Conservation (phyloP, 2,329 filamentous ascomycete species). For the Laburnicola sp. region DNA sequence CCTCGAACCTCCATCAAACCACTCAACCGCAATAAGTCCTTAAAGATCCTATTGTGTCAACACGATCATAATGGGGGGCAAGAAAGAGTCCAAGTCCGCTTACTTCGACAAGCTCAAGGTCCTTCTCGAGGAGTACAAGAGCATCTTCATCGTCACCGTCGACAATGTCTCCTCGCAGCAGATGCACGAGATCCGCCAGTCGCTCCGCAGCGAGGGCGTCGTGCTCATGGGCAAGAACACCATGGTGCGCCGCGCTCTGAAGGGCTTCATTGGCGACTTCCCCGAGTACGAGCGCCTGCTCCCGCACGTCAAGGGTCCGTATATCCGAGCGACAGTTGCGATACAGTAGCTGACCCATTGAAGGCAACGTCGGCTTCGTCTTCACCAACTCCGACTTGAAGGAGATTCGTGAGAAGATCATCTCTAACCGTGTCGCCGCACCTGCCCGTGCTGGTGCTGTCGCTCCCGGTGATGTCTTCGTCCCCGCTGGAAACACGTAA, state of each 20-base stretch:
- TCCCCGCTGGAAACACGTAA: constrained; percentile 93
- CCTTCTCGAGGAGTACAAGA: constrained; percentile 94
- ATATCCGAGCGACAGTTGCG: constrained; percentile 2
- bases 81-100: constrained; percentile 86
- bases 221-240: constrained; percentile 99
- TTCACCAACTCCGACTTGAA: constrained; percentile 99
- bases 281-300: constrained; percentile 99
- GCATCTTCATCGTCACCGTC: constrained; percentile 89
- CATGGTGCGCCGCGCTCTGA: constrained; percentile 98
- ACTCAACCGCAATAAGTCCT: constrained; percentile 64
- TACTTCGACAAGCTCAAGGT: constrained; percentile 99
- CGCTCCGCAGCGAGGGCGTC: constrained; percentile 87
- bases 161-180: constrained; percentile 99
- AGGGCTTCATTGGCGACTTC: constrained; percentile 85
- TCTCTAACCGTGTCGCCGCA: constrained; percentile 95
- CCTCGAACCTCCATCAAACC: constrained; percentile 27
- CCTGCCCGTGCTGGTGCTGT: constrained; percentile 97
- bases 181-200: constrained; percentile 99
- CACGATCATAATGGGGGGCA: constrained; percentile 98
- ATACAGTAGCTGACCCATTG: constrained; percentile 20
- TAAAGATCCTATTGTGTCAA: constrained; percentile 97
- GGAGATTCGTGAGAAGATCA: constrained; percentile 87
- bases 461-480: constrained; percentile 88
- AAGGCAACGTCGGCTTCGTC: constrained; percentile 92
- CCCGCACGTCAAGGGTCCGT: constrained; percentile 79